Evolutionary conservation across 2,329 filamentous ascomycete species (phyloP).

Genomic region (Balansia obtecta): DNA sequence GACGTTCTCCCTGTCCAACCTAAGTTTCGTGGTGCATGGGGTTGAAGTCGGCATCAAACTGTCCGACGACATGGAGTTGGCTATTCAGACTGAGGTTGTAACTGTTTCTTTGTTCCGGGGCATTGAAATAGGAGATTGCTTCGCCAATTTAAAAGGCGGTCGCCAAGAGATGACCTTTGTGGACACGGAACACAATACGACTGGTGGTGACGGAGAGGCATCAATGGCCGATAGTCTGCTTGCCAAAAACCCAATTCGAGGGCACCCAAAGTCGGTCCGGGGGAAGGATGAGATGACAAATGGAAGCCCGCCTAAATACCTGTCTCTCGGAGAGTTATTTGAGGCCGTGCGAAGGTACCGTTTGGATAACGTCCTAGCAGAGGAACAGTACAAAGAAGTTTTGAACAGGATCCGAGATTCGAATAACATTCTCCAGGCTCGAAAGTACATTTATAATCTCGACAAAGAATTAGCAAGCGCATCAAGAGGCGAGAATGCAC

Average conservation of each 20-base stretch:
- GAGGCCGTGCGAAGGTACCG: conserved; percentile 2
- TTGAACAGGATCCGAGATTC: background rate
- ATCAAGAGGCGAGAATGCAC: background rate
- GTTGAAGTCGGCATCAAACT: conserved; percentile 6
- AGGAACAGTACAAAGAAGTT: conserved; percentile 1
- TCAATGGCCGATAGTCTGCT: background rate
- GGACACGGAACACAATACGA: background rate
- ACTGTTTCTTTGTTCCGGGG: conserved; percentile 3
- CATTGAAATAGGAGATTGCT: conserved; percentile 5
- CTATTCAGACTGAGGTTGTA: conserved; percentile 3
- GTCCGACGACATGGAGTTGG: conserved; percentile 3
- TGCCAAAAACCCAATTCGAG: background rate
- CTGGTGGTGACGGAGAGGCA: background rate
- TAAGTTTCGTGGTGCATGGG: conserved; percentile 5
- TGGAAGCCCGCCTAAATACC: conserved; percentile 3
- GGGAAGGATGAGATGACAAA: conserved; percentile 6
- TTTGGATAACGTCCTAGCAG: background rate
- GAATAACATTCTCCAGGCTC: background rate
- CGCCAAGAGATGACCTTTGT: conserved; percentile 2
- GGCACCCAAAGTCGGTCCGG: background rate
- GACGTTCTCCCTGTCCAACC: conserved; percentile 3
- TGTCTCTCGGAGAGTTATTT: background rate
- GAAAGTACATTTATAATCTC: background rate
- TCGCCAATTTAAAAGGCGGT: conserved; percentile 4
- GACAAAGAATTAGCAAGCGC: background rate